A percentile compares a stretch with the other conserved stretches of the same genome.
Conservation (phyloP, 2,329 filamentous ascomycete species). For the Aspergillus tubingensis region DNA sequence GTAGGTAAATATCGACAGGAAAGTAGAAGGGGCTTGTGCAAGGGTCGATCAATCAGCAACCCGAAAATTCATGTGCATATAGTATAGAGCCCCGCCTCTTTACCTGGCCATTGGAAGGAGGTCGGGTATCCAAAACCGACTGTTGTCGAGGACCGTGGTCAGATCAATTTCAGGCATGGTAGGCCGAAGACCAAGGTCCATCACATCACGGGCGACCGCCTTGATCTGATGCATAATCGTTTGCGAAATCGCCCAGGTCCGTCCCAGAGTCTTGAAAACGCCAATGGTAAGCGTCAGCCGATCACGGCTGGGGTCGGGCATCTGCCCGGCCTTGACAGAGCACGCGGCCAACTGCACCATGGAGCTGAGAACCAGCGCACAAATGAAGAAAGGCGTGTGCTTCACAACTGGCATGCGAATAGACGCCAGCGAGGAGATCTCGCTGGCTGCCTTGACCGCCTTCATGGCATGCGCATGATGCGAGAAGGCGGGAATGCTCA, state of each 20-base stretch:
- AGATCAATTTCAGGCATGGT: constrained; percentile 39
- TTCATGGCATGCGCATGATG: constrained; percentile 69
- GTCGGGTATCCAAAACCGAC: constrained; percentile 39
- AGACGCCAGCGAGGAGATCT: constrained; percentile 74
- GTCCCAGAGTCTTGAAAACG: constrained; percentile 67
- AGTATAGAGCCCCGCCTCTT: constrained; percentile 36
- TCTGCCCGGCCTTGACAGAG: constrained; percentile 59
- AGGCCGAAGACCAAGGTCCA: constrained; percentile 44
- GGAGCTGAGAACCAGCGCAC: constrained; percentile 74
- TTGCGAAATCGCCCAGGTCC: constrained; percentile 72
- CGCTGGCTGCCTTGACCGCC: constrained; percentile 75
- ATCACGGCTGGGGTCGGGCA: constrained; percentile 62
- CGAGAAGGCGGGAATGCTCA: constrained; percentile 43
- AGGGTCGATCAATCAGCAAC: not conserved
- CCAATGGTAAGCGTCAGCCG: constrained; percentile 78
- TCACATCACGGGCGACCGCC: constrained; percentile 75
- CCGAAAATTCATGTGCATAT: no score
- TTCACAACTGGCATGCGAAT: constrained; percentile 59
- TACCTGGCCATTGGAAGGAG: constrained; percentile 28
- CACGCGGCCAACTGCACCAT: constrained; percentile 82
- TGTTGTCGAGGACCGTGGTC: constrained; percentile 35
- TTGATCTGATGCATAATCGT: constrained; percentile 72
- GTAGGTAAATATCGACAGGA: constrained; percentile 5
- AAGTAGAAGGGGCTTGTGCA: not conserved
- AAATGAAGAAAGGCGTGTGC: constrained; percentile 84